Percentiles rank a stretch among this genome's conserved stretches.
These are phyloP conservation scores for Annona squamosa DNA, from an alignment of 164 flowering plant species.

Conservation along the genomic window DNA sequence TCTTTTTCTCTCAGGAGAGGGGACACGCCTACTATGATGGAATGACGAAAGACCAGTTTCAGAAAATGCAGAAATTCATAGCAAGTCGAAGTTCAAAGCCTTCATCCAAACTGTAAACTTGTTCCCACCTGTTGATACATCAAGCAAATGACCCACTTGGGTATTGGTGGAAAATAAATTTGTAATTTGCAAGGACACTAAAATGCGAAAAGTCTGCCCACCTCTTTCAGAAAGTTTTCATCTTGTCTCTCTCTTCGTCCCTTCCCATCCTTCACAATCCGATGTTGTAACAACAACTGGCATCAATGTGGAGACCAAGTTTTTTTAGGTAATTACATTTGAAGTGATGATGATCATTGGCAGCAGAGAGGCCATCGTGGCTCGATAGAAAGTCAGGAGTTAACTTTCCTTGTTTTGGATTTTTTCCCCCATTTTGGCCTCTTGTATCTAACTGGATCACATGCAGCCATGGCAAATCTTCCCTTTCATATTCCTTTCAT, in stretches of 20 bases:
- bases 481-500: too few species aligned
- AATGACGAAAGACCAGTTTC: slow-evolving; percentile 83
- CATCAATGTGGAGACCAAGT: too few species aligned
- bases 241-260: not conserved
- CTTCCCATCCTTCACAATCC: not conserved
- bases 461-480: too few species aligned
- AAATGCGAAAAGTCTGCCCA: not conserved
- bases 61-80: slow-evolving; percentile 87
- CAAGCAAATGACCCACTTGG: not conserved
- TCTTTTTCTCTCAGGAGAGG: slow-evolving; percentile 48
- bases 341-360: too few species aligned
- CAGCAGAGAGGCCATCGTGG: too few species aligned
- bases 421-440: too few species aligned
- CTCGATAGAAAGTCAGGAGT: too few species aligned
- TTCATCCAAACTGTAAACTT: slow-evolving; percentile 56
- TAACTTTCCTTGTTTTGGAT: too few species aligned
- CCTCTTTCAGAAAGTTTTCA: not conserved
- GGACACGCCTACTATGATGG: slow-evolving; percentile 70
- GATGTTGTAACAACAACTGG: too few species aligned
- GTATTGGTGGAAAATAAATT: not conserved
- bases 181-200: not conserved
- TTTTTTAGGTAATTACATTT: too few species aligned
- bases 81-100: slow-evolving; percentile 63
- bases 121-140: not conserved
- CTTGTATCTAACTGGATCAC: too few species aligned